Conservation (phyloP, 2,329 filamentous ascomycete genomes). For the Periconia macrospinosa region DNA sequence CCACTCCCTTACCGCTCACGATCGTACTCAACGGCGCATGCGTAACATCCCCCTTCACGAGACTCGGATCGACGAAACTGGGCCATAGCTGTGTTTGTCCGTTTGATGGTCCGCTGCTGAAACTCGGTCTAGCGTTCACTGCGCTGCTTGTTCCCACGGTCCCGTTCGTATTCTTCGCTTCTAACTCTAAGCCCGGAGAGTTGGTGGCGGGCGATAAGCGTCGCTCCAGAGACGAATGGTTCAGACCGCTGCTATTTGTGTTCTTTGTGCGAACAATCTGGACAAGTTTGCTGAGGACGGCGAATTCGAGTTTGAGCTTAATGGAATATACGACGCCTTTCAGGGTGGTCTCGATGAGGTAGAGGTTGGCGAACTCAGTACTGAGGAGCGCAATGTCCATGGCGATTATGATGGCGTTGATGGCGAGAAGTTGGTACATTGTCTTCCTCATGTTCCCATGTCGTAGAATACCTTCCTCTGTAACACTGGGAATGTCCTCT, state of each 20-base stretch:
- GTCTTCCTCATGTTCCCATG: conserved; percentile 22
- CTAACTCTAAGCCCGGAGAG: conserved; percentile 12
- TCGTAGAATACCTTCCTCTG: conserved; percentile 13
- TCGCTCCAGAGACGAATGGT: conserved; percentile 3
- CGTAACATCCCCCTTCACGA: conserved; percentile 23
- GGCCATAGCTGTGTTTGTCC: conserved; percentile 17
- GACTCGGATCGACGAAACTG: conserved; percentile 31
- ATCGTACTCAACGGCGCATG: conserved; percentile 15
- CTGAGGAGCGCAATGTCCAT: conserved; percentile 34
- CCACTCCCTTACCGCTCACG: conserved; percentile 2
- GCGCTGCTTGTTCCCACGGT: conserved; percentile 6
- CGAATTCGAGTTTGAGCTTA: conserved; percentile 59
- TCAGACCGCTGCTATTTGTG: conserved; percentile 1
- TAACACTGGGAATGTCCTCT: conserved; percentile 33
- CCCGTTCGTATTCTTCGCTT: conserved; percentile 17
- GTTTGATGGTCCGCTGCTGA: not conserved
- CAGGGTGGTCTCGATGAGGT: conserved; percentile 39
- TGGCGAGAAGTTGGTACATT: conserved; percentile 39
- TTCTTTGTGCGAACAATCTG: conserved; percentile 29
- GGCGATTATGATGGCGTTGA: conserved; percentile 38
- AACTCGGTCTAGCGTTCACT: not conserved
- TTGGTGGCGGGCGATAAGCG: not conserved
- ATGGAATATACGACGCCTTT: conserved; percentile 50
- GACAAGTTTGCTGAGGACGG: conserved; percentile 54
- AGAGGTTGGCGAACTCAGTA: conserved; percentile 36